Conservation (phyloP, 2,329 filamentous ascomycete genomes). For the Arthrobotrys sinensis region DNA sequence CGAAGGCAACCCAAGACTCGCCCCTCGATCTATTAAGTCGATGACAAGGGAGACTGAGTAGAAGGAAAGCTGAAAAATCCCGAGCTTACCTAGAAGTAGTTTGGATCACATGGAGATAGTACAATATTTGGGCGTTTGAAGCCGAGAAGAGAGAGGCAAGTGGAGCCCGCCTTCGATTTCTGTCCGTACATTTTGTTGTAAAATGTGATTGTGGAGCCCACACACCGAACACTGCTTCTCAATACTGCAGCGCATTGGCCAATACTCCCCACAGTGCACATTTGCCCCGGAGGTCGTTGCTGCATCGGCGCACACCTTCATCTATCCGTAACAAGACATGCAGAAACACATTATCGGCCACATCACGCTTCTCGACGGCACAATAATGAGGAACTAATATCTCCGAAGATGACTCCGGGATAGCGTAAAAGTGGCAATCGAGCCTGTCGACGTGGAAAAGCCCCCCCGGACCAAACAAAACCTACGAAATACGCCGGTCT, state of each 20-base stretch:
- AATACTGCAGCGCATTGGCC: slow-evolving; percentile 30
- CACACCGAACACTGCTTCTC: not conserved
- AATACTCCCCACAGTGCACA: slow-evolving; percentile 8
- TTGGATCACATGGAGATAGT: slow-evolving; percentile 55
- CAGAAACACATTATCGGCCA: slow-evolving; percentile 19
- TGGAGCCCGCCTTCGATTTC: slow-evolving; percentile 7
- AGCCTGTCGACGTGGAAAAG: slow-evolving; percentile 22
- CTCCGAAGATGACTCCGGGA: slow-evolving; percentile 49
- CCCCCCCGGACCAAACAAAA: slow-evolving; percentile 14
- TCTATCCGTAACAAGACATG: slow-evolving; percentile 45
- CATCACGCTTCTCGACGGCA: slow-evolving; percentile 12
- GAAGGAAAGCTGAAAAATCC: slow-evolving; percentile 22
- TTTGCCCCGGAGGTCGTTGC: slow-evolving; percentile 8
- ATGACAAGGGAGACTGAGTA: not conserved
- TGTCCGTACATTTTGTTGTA: slow-evolving; percentile 19
- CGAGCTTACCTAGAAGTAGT: slow-evolving; percentile 46
- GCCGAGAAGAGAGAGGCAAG: slow-evolving; percentile 26
- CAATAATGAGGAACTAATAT: slow-evolving; percentile 41
- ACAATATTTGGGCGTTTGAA: slow-evolving; percentile 18
- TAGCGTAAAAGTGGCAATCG: slow-evolving; percentile 6
- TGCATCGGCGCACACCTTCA: slow-evolving; percentile 31
- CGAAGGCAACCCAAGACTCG: slow-evolving; percentile 33
- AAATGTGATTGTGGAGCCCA: slow-evolving; percentile 32
- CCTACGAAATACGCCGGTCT: slow-evolving; percentile 7
- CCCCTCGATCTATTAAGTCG: slow-evolving; percentile 1